Evolutionary conservation across 208 protist species (phyloP).

Genomic region (Trichomonas vaginalis): DNA sequence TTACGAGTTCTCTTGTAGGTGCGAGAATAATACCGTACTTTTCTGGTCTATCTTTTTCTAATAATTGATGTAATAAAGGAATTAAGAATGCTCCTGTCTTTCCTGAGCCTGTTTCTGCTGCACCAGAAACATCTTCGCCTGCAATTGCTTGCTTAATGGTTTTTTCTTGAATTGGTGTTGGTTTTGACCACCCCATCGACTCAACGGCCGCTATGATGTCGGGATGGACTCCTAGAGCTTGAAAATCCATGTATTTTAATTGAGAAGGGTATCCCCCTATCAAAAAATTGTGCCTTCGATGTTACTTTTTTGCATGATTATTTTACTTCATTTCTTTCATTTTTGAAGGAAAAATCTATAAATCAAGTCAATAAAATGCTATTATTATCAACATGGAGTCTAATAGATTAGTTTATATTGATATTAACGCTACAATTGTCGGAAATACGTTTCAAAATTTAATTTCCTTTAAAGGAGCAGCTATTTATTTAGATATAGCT

Average conservation of each 20-base stretch:
- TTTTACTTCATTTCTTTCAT: too few relatives aligned
- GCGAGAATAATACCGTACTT: conserved; percentile 8
- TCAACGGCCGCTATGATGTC: background rate
- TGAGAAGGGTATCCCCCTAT: background rate
- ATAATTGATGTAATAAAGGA: conserved; percentile 57
- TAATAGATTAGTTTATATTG: too few relatives aligned
- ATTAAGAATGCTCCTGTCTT: conserved; percentile 67
- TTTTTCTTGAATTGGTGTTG: conserved; percentile 64
- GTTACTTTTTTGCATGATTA: too few relatives aligned
- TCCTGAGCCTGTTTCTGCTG: conserved; percentile 50
- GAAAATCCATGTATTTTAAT: background rate
- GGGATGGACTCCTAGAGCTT: background rate
- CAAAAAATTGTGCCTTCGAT: too few relatives aligned
- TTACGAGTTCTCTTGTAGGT: background rate
- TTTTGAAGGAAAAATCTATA: too few relatives aligned
- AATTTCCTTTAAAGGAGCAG: background rate
- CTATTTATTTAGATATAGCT: background rate
- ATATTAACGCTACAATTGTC: too few relatives aligned
- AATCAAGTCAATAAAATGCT: too few relatives aligned
- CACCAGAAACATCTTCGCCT: conserved; percentile 58
- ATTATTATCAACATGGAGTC: too few relatives aligned
- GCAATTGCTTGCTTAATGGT: conserved; percentile 60
- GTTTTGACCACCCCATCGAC: background rate
- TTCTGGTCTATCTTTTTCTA: background rate
- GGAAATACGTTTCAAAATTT: background rate